Conservation (phyloP, 192 early-diverging fungal genomes). For the Entomortierella parvispora region DNA sequence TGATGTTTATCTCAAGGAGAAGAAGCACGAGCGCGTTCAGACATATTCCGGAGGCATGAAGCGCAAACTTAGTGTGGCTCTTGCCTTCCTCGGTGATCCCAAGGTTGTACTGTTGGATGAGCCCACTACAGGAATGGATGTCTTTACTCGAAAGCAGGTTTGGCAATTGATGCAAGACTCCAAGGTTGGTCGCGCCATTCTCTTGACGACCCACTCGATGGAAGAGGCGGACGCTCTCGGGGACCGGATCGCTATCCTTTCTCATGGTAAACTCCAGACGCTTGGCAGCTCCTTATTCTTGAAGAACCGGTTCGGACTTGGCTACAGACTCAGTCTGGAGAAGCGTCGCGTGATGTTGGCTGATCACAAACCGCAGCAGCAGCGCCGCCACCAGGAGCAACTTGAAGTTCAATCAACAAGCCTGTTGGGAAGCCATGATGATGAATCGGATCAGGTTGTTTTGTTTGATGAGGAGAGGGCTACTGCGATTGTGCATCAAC, state of each 20-base stretch:
- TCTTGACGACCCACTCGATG: conserved; percentile 73
- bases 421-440: conserved; percentile 1
- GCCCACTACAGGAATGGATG: conserved; percentile 71
- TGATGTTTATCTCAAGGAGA: conserved; percentile 53
- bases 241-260: conserved; percentile 62
- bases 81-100: conserved; percentile 67
- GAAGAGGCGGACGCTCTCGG: conserved; percentile 71
- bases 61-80: conserved; percentile 59
- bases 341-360: conserved; percentile 53
- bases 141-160: conserved; percentile 53
- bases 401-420: conserved; percentile 11
- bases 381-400: not conserved
- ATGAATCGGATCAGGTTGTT: not conserved
- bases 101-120: conserved; percentile 64
- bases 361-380: conserved; percentile 12
- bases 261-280: conserved; percentile 57
- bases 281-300: conserved; percentile 66
- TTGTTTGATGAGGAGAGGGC: conserved; percentile 39
- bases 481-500: conserved; percentile 30
- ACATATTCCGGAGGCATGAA: conserved; percentile 69
- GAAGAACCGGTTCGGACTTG: conserved; percentile 66
- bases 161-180: conserved; percentile 66
- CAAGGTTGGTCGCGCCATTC: conserved; percentile 58
- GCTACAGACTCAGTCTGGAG: conserved; percentile 61
- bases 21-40: conserved; percentile 38